A percentile compares a stretch with the other conserved stretches of the same genome.
Evolutionary conservation across 805 yeast species (phyloP).

Genomic region (Nakazawaea ishiwadae): DNA sequence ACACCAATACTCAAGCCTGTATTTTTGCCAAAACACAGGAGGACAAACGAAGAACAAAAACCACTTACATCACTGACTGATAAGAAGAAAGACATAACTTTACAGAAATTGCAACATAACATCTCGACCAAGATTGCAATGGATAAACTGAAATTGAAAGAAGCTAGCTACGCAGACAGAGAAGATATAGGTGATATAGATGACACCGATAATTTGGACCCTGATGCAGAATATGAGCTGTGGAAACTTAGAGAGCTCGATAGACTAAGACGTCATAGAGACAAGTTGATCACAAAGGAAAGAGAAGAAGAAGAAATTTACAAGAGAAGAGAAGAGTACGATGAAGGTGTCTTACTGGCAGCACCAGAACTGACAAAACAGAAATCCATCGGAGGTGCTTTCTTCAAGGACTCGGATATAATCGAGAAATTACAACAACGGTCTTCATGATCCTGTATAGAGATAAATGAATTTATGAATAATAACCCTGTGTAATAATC

Average conservation of each 20-base stretch:
- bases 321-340: conserved; percentile 2
- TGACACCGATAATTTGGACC: conserved; percentile 58
- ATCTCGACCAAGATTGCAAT: conserved; percentile 18
- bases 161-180: conserved; percentile 16
- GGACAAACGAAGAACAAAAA: conserved; percentile 9
- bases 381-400: too few species aligned
- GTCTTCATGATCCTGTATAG: too few species aligned
- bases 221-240: conserved; percentile 34
- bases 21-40: conserved; percentile 18
- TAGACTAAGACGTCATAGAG: conserved; percentile 27
- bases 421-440: too few species aligned
- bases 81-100: conserved; percentile 16
- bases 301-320: conserved; percentile 19
- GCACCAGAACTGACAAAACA: too few species aligned
- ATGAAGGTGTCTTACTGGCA: background rate
- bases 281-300: conserved; percentile 20
- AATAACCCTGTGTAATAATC: too few species aligned
- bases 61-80: background rate
- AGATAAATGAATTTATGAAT: too few species aligned
- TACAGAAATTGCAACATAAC: conserved; percentile 22
- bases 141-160: conserved; percentile 18
- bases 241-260: conserved; percentile 31
- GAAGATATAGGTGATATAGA: conserved; percentile 34
- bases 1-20: conserved; percentile 19
- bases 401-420: background rate